A percentile compares a stretch with the other conserved stretches of the same genome.
Evolutionary conservation across 306 rosid species (phyloP).

Genomic region (Rubus parviflorus): DNA sequence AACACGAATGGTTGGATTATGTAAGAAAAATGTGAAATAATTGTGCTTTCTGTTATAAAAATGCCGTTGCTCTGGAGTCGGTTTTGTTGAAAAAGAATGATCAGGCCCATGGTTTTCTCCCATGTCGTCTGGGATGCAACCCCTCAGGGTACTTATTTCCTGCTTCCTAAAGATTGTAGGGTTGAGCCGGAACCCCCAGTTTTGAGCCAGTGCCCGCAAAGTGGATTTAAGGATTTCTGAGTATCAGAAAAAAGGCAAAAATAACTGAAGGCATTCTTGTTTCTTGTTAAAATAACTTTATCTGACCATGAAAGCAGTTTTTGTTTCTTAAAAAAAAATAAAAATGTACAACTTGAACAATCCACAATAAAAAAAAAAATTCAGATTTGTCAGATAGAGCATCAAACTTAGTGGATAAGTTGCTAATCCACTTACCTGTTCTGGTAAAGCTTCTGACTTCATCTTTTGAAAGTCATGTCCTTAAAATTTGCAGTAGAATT

Average conservation of each 20-base stretch:
- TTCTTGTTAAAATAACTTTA: background rate
- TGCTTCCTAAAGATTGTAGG: background rate
- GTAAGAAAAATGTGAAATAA: background rate
- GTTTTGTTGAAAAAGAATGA: background rate
- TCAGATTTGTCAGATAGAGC: background rate
- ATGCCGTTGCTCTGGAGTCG: background rate
- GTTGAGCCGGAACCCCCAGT: background rate
- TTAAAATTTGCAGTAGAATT: background rate
- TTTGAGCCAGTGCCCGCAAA: background rate
- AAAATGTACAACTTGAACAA: background rate
- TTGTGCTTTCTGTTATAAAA: background rate
- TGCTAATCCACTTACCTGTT: background rate
- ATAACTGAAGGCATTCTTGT: background rate
- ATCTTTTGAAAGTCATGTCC: background rate
- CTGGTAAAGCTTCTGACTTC: background rate
- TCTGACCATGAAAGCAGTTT: background rate
- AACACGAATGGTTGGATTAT: background rate
- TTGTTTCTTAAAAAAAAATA: background rate
- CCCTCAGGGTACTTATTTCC: background rate
- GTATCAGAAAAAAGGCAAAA: background rate
- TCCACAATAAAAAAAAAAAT: background rate
- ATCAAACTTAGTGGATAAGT: background rate
- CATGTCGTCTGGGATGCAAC: background rate
- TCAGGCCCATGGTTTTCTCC: background rate
- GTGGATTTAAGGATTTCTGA: background rate